phyloP scores from a whole-genome alignment of 202 grass and related monocot species.

The Setaria viridis region DNA sequence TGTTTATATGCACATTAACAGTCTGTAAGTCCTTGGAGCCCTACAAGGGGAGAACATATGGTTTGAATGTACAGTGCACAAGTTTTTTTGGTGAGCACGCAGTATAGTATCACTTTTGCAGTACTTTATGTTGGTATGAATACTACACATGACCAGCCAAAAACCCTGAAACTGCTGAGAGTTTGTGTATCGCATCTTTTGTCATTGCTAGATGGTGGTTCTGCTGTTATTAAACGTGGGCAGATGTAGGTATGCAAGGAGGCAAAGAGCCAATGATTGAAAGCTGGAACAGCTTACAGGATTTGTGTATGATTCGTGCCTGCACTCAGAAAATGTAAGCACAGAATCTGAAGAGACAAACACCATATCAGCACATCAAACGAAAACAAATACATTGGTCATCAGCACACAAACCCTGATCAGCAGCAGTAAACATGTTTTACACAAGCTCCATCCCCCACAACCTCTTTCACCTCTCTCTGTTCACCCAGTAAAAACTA shows the following conservation, averaged over 20 bases:
- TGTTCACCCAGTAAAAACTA: constrained; percentile 50
- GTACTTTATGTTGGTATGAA: not conserved
- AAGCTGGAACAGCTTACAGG: not conserved
- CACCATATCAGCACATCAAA: constrained; percentile 22
- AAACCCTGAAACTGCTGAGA: not conserved
- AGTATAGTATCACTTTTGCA: not conserved
- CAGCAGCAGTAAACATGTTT: constrained; percentile 22
- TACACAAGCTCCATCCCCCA: constrained; percentile 26
- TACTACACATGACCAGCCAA: not conserved
- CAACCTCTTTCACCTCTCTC: not conserved
- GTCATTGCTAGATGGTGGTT: not conserved
- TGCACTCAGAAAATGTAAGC: not conserved
- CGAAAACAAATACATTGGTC: not conserved
- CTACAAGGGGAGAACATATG: constrained; percentile 13
- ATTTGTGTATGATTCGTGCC: not conserved
- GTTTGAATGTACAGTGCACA: constrained; percentile 28
- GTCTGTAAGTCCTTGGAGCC: not conserved
- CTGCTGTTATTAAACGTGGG: not conserved
- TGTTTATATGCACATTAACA: constrained; percentile 37
- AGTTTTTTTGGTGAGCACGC: not conserved
- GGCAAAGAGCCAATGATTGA: not conserved
- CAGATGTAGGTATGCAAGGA: not conserved
- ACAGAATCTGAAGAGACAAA: not conserved
- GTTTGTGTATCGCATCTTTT: not conserved
- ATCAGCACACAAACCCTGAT: constrained; percentile 31